Evolutionary conservation across 441 rosid genomes (phyloP).

Genomic region (Aleurites moluccanus): DNA sequence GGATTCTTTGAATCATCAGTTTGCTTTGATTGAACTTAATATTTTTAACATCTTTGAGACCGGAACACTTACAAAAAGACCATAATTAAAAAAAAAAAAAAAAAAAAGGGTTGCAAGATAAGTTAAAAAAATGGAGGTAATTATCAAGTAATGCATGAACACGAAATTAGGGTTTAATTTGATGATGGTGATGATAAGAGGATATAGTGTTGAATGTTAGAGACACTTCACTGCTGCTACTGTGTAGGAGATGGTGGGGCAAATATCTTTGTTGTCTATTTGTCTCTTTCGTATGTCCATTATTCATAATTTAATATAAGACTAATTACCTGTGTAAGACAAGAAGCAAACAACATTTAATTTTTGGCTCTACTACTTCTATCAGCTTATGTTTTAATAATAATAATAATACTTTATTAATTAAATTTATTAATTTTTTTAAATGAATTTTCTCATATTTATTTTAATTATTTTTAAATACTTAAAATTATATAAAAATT

Average conservation of each 20-base stretch:
- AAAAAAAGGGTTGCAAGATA: background rate
- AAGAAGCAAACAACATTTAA: no score
- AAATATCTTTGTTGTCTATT: background rate
- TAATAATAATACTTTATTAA: no score
- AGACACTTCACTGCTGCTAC: background rate
- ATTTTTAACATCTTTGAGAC: background rate
- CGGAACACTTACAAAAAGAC: background rate
- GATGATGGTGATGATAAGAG: background rate
- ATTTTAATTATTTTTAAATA: no score
- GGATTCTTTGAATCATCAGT: background rate
- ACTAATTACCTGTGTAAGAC: no score
- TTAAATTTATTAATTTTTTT: no score
- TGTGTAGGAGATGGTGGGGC: background rate
- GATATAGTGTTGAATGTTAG: background rate
- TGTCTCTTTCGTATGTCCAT: constrained; percentile 16
- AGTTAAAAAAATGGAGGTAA: background rate
- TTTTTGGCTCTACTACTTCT: no score
- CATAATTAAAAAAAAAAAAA: background rate
- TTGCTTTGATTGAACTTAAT: background rate
- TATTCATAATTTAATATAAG: no score
- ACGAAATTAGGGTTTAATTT: background rate
- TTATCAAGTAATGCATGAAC: background rate
- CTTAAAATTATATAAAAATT: no score
- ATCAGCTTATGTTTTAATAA: no score
- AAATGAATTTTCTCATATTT: no score